Evolutionary conservation across 192 early-diverging fungal genomes (phyloP).

Genomic region (Mortierella hygrophila): DNA sequence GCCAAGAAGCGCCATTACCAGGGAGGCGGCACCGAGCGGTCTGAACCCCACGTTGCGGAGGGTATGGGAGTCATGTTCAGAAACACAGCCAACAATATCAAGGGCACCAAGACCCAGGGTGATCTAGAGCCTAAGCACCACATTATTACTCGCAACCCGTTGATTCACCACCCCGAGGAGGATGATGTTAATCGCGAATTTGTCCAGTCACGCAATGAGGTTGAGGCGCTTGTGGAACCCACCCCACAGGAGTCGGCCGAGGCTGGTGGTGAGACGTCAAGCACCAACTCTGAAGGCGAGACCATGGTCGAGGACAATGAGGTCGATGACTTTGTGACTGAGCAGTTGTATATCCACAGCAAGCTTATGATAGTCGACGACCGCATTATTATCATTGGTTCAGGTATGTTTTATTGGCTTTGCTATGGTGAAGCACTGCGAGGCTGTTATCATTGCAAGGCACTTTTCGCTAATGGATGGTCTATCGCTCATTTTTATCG

Average conservation of each 20-base stretch:
- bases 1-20: slow-evolving; percentile 25
- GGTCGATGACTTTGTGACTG: slow-evolving; percentile 72
- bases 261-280: slow-evolving; percentile 24
- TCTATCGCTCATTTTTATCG: not conserved
- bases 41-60: slow-evolving; percentile 24
- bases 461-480: not conserved
- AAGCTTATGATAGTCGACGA: slow-evolving; percentile 93
- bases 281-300: slow-evolving; percentile 8
- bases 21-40: slow-evolving; percentile 14
- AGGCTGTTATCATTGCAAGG: not conserved
- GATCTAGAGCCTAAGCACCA: slow-evolving; percentile 22
- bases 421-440: not conserved
- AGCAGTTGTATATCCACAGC: slow-evolving; percentile 90
- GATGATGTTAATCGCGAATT: not conserved
- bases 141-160: slow-evolving; percentile 3
- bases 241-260: slow-evolving; percentile 2
- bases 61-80: slow-evolving; percentile 25
- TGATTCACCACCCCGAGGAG: slow-evolving; percentile 14
- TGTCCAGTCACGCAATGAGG: not conserved
- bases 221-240: slow-evolving; percentile 30
- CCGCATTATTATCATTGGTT: slow-evolving; percentile 83
- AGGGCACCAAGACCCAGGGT: slow-evolving; percentile 24
- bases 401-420: slow-evolving; percentile 49
- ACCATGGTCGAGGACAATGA: slow-evolving; percentile 54
- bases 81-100: slow-evolving; percentile 2